These are phyloP conservation scores for Solanum piurae DNA, from an alignment of 257 asterid genomes.

Conservation along the genomic window DNA sequence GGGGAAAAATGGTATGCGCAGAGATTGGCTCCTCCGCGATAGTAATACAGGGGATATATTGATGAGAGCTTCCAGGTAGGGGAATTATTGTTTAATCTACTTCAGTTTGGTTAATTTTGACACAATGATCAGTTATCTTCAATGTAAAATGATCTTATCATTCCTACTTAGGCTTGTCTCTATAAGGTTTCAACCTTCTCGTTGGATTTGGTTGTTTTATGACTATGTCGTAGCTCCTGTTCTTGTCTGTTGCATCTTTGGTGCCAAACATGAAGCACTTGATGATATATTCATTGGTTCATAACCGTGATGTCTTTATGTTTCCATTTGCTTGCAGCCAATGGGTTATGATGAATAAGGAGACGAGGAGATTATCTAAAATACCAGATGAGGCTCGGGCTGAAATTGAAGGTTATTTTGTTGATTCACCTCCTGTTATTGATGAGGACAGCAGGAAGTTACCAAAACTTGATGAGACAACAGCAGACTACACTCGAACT, in stretches of 20 bases:
- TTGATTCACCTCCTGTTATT: slow-evolving; percentile 80
- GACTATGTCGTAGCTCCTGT: background rate
- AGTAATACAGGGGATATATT: slow-evolving; percentile 63
- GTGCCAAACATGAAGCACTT: background rate
- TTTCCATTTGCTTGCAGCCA: slow-evolving; percentile 29
- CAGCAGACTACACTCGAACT: slow-evolving; percentile 48
- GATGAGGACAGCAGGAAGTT: slow-evolving; percentile 71
- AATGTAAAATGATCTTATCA: background rate
- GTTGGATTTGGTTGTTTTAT: background rate
- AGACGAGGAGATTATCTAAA: slow-evolving; percentile 82
- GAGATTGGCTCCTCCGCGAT: slow-evolving; percentile 93
- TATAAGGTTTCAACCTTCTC: background rate
- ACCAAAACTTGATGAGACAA: slow-evolving; percentile 72
- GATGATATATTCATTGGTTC: background rate
- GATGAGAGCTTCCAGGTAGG: slow-evolving; percentile 88
- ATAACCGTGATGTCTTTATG: background rate
- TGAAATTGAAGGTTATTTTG: slow-evolving; percentile 68
- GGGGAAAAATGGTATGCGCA: slow-evolving; percentile 98
- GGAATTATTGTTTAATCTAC: background rate
- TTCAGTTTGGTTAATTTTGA: background rate
- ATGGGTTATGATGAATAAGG: slow-evolving; percentile 98
- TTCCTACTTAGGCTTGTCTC: background rate
- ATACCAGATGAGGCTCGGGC: slow-evolving; percentile 88
- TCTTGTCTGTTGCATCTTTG: background rate
- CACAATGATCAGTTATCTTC: background rate